These are phyloP conservation scores for Penicillium sclerotigenum DNA, from an alignment of 2,329 filamentous ascomycete species.

Conservation along the genomic window DNA sequence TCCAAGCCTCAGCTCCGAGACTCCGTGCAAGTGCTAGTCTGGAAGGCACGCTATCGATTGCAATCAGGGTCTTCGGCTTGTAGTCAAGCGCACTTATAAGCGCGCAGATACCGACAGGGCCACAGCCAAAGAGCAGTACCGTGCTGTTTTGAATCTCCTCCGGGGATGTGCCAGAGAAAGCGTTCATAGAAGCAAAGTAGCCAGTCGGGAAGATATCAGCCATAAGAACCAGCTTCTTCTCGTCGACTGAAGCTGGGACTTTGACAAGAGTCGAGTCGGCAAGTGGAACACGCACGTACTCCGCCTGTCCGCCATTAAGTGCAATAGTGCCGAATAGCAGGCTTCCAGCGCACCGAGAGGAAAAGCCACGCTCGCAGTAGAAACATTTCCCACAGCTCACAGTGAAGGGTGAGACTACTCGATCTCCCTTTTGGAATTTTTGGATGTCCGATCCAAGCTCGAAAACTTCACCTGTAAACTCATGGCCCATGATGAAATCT, in stretches of 20 bases:
- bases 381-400: conserved; percentile 73
- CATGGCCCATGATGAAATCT: conserved; percentile 67
- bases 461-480: conserved; percentile 72
- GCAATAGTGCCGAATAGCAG: conserved; percentile 65
- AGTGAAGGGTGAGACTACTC: conserved; percentile 79
- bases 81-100: conserved; percentile 69
- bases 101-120: conserved; percentile 80
- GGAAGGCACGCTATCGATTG: conserved; percentile 71
- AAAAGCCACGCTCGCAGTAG: conserved; percentile 72
- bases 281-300: conserved; percentile 74
- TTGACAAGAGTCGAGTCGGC: conserved; percentile 75
- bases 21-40: conserved; percentile 67
- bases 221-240: conserved; percentile 77
- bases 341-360: conserved; percentile 68
- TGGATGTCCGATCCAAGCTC: conserved; percentile 51
- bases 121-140: conserved; percentile 76
- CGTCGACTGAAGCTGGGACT: conserved; percentile 65
- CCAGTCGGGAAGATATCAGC: conserved; percentile 84
- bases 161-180: conserved; percentile 57
- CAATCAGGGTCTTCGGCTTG: conserved; percentile 69
- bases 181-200: conserved; percentile 75
- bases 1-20: conserved; percentile 76
- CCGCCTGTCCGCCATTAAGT: conserved; percentile 75
- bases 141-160: conserved; percentile 42
- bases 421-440: conserved; percentile 68